Evolutionary conservation across 768 basidiomycete genomes (phyloP), one percentile per base, ranked within the genome.

Genomic region (Boletales sp.): DNA sequence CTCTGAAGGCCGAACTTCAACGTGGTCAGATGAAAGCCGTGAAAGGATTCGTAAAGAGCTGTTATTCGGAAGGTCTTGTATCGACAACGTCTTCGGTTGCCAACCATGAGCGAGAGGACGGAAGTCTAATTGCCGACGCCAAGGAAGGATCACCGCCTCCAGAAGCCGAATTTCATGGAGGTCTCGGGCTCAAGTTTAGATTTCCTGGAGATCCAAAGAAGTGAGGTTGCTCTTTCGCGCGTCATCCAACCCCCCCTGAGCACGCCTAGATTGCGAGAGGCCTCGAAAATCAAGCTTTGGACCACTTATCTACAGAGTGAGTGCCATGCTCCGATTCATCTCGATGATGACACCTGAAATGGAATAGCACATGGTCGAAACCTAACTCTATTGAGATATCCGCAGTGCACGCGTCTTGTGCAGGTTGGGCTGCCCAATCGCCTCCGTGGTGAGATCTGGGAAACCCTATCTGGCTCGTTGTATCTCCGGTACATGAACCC

Each of bases 361-460:
- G 19, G 28, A 39, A 44, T 8, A 96, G 91, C 80, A 4, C 94
- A 97, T 60, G 96, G 96, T 18, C 85, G 96, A 21, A 93, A 94
- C 62, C 76, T 98, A n/a, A 94, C 96, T 0, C 79, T 98, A 25
- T 74, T 98, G 17, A 89, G 95, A 31, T 99, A 97, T 68, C 95
- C 96, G 0, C 88, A 94, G 67, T 94, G 92, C 63, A 96, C 94
- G 37, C 87, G 96, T n/a, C 81, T 99, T 25, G 87, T 98, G 2
- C 95, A 96, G 71, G 95, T 98, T 46, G 96, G 96, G 41, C 77
- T 99, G 4, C 96, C 96, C 2, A 96, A 94, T 59, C 78, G 93
- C 15, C 76, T 99, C 9, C 82, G 96, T 19, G 96, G 96, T 13
- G 96, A 98, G 67, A 87, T 98, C 74, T 99, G 96, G 96, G 96